Evolutionary conservation across 306 rosid species (phyloP).

Genomic region (Hylodesmum podocarpum): DNA sequence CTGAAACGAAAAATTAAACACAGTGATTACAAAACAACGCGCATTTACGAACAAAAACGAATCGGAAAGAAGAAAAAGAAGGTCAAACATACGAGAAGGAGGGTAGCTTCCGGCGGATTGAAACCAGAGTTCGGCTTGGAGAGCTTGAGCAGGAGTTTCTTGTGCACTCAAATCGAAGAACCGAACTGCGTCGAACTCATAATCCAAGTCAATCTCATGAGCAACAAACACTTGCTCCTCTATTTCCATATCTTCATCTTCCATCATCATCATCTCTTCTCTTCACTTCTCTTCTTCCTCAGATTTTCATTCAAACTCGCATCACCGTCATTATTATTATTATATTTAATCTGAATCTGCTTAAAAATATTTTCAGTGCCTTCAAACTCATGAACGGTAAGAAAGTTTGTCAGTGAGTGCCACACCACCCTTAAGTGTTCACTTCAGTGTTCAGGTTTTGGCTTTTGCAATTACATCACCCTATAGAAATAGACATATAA

Average conservation of each 20-base stretch:
- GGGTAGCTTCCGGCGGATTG: conserved; percentile 33
- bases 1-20: conserved; percentile 31
- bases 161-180: conserved; percentile 45
- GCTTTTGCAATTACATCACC: not conserved
- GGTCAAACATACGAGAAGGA: conserved; percentile 43
- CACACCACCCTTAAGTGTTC: not conserved
- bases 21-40: not conserved
- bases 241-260: conserved; percentile 41
- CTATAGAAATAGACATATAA: not conserved
- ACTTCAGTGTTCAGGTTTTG: not conserved
- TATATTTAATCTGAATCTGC: not conserved
- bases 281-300: not conserved
- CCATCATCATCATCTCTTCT: conserved; percentile 5
- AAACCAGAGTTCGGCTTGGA: conserved; percentile 41
- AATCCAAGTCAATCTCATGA: conserved; percentile 43
- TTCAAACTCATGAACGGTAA: not conserved
- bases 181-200: conserved; percentile 52
- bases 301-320: conserved; percentile 21
- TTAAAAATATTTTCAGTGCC: not conserved
- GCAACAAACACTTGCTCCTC: conserved; percentile 28
- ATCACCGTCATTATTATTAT: not conserved
- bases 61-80: not conserved
- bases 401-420: not conserved
- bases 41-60: not conserved
- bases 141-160: conserved; percentile 34